These are phyloP conservation scores for Avena insularis DNA, from an alignment of 176 grass and related monocot genomes.

Conservation along the genomic window DNA sequence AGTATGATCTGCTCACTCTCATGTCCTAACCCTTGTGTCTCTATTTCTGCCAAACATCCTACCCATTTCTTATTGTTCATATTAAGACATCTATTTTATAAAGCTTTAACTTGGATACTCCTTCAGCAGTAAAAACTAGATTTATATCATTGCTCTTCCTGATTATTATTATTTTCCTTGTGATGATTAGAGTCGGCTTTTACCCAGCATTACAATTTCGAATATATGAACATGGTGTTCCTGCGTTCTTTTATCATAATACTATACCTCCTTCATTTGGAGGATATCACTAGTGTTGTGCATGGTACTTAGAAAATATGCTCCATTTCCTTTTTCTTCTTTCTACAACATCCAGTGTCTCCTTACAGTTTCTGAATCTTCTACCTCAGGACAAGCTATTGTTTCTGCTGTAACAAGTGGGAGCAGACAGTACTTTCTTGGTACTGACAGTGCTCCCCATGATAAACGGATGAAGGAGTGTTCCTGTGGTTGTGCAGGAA, in stretches of 20 bases:
- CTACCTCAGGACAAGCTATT: conserved; percentile 76
- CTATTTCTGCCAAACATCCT: not conserved
- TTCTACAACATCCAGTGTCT: not conserved
- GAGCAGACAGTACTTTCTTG: conserved; percentile 81
- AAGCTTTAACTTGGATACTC: not conserved
- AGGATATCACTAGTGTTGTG: not conserved
- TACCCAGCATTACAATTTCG: not conserved
- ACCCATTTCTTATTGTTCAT: not conserved
- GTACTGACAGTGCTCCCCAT: conserved; percentile 90
- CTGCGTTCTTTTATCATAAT: not conserved
- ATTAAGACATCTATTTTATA: not conserved
- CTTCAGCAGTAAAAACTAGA: conserved; percentile 12
- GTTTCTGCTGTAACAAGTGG: conserved; percentile 90
- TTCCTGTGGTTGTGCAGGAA: conserved; percentile 95
- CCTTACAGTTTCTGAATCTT: conserved; percentile 44
- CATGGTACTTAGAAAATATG: conserved; percentile 5
- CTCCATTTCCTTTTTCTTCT: not conserved
- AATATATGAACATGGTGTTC: not conserved
- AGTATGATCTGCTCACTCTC: conserved; percentile 59
- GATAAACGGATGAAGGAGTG: conserved; percentile 85
- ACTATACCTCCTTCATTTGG: not conserved
- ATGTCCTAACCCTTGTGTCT: conserved; percentile 4
- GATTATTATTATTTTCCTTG: conserved; percentile 9
- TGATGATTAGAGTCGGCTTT: not conserved
- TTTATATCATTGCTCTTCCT: not conserved